Evolutionary conservation across 2,329 filamentous ascomycete genomes (phyloP), one percentile per base, ranked within the genome.

Genomic region (Dendryphion nanum): DNA sequence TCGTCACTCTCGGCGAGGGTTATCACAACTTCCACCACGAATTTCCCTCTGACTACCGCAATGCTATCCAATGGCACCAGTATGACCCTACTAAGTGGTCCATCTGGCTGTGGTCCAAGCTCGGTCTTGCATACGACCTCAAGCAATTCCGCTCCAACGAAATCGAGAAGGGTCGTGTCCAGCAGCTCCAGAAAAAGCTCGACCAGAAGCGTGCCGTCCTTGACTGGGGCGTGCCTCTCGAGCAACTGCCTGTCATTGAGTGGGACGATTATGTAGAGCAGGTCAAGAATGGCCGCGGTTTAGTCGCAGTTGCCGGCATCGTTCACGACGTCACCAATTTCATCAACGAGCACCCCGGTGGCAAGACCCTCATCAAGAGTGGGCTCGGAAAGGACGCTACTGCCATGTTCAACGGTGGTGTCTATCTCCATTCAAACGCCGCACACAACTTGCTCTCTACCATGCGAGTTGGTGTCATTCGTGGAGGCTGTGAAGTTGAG

Each of bases 21-120:
- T 69, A 69, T 59, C 66, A 69, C 60, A 69, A 69, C 59, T 69
- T 69, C 58, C 66, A 69, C 54, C 66, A 69, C 57, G 66, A 69
- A 50, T 69, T 69, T 46, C 66, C 66, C 34, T 67, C 64, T 32
- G 66, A 69, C 52, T 69, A 69, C 63, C 64, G 66, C 44, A 69
- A 69, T 39, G 66, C 66, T 35, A 68, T 69, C 39, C 47, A 64
- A 42, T 66, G 62, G 62, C 59, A 64, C 51, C 62, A 66, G 57
- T 69, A 69, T 41, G 66, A 69, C 47, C 66, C 66, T 32, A 69
- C 66, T 53, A 69, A 69, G 63, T 69, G 66, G 66, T 66, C 51
- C 55, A 69, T 69, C 54, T 68, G 64, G 64, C 44, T 64, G 23
- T 67, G 61, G 64, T 66, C 64, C 57, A 64, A 68, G 55, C 63